A percentile compares a stretch with the other conserved stretches of the same genome.
Evolutionary conservation across 2,329 filamentous ascomycete species (phyloP).

Genomic region (Arthroderma uncinatum): DNA sequence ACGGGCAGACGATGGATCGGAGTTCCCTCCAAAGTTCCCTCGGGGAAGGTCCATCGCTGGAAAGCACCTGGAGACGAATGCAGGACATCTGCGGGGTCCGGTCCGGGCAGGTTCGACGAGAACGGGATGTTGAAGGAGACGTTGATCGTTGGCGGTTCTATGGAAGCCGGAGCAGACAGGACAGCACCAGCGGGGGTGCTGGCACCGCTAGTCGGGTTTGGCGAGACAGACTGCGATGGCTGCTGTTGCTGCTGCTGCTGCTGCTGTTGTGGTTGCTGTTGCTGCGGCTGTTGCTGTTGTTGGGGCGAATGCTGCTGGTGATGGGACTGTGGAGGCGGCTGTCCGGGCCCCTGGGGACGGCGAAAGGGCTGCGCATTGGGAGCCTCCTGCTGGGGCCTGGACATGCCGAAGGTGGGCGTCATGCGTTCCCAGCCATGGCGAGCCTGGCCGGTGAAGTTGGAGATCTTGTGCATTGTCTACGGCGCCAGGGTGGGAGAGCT

Average conservation of each 20-base stretch:
- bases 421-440: conserved; percentile 59
- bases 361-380: conserved; percentile 45
- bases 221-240: conserved; percentile 33
- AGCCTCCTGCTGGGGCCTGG: conserved; percentile 48
- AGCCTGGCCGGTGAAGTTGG: conserved; percentile 55
- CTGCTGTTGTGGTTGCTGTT: neutral
- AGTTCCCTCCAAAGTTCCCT: conserved; percentile 71
- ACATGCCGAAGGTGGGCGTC: conserved; percentile 55
- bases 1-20: conserved; percentile 85
- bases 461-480: conserved; percentile 53
- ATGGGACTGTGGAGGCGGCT: conserved; percentile 30
- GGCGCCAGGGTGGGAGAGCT: neutral
- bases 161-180: conserved; percentile 46
- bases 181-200: conserved; percentile 52
- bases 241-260: neutral
- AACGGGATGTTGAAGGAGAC: conserved; percentile 97
- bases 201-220: conserved; percentile 57
- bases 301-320: conserved; percentile 32
- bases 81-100: conserved; percentile 86
- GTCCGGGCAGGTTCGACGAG: conserved; percentile 79
- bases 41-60: conserved; percentile 85
- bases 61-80: conserved; percentile 83
- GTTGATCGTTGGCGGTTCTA: conserved; percentile 68
- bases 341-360: conserved; percentile 39
- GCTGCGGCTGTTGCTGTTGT: neutral